Conservation (phyloP, 2,329 filamentous ascomycete genomes). For the Aspergillus persii region DNA sequence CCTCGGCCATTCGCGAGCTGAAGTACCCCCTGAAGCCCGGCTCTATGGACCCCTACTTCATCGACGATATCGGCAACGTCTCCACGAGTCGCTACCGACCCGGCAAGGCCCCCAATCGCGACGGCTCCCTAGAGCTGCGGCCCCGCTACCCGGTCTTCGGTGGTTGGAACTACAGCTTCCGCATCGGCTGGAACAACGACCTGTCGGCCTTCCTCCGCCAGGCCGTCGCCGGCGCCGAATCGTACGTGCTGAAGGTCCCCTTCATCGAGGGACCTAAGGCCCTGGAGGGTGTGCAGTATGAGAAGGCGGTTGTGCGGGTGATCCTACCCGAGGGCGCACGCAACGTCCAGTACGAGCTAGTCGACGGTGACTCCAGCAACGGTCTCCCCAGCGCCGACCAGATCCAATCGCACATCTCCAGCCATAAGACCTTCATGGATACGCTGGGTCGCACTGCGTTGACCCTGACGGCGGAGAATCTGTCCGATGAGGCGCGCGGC, state of each 20-base stretch:
- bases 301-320: conserved; percentile 73
- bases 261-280: conserved; percentile 92
- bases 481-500: conserved; percentile 87
- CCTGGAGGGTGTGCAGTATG: conserved; percentile 81
- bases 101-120: conserved; percentile 61
- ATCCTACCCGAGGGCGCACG: conserved; percentile 88
- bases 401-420: conserved; percentile 56
- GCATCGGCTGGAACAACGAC: conserved; percentile 91
- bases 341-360: conserved; percentile 61
- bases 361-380: conserved; percentile 66
- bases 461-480: conserved; percentile 75
- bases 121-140: conserved; percentile 84
- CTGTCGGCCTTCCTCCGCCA: conserved; percentile 72
- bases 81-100: conserved; percentile 84
- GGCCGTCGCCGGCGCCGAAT: conserved; percentile 56
- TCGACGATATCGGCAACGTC: conserved; percentile 93
- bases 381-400: conserved; percentile 61
- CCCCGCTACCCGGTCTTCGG: conserved; percentile 96
- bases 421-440: conserved; percentile 91
- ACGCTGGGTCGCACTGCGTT: conserved; percentile 84
- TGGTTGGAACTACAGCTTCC: conserved; percentile 97
- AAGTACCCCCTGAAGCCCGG: conserved; percentile 76
- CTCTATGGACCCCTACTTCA: conserved; percentile 87
- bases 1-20: conserved; percentile 76
- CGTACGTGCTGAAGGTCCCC: conserved; percentile 84